Percentiles rank a stretch among this genome's conserved stretches.
Evolutionary conservation across 805 yeast species (phyloP).

Genomic region (Saturnispora besseyi): DNA sequence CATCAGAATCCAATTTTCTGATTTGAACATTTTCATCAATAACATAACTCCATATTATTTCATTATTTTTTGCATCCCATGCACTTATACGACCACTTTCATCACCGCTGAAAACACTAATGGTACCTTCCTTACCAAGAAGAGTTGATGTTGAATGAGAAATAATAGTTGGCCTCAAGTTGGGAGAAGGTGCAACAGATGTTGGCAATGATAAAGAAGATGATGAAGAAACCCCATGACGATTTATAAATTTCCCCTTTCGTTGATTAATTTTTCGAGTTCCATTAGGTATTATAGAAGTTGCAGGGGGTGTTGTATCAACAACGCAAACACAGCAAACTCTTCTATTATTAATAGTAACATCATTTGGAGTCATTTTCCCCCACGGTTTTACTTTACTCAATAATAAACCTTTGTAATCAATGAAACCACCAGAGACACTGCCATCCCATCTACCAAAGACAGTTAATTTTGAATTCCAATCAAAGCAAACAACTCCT

Average conservation of each 20-base stretch:
- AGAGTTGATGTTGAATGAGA: conserved; percentile 16
- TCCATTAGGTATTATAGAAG: background rate
- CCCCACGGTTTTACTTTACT: conserved; percentile 10
- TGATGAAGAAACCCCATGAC: background rate
- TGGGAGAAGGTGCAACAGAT: background rate
- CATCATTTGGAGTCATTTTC: conserved; percentile 1
- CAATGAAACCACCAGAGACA: conserved; percentile 21
- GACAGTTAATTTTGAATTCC: conserved; percentile 19
- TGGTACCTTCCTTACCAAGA: conserved; percentile 17
- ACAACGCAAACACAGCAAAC: conserved; percentile 9
- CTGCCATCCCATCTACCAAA: conserved; percentile 30
- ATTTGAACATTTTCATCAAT: conserved; percentile 8
- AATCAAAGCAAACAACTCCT: conserved; percentile 24
- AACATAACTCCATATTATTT: background rate
- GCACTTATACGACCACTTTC: conserved; percentile 22
- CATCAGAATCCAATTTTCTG: conserved; percentile 23
- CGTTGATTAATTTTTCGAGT: background rate
- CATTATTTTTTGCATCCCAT: conserved; percentile 26
- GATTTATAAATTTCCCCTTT: background rate
- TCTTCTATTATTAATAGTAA: background rate
- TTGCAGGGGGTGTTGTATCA: conserved; percentile 1
- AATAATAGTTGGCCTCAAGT: background rate
- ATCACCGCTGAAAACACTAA: conserved; percentile 27
- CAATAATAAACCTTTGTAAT: conserved; percentile 14
- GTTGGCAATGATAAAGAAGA: conserved; percentile 1